Evolutionary conservation across 495 filamentous ascomycete genomes (phyloP), one percentile per base, ranked within the genome.

Genomic region (Lepraria neglecta): DNA sequence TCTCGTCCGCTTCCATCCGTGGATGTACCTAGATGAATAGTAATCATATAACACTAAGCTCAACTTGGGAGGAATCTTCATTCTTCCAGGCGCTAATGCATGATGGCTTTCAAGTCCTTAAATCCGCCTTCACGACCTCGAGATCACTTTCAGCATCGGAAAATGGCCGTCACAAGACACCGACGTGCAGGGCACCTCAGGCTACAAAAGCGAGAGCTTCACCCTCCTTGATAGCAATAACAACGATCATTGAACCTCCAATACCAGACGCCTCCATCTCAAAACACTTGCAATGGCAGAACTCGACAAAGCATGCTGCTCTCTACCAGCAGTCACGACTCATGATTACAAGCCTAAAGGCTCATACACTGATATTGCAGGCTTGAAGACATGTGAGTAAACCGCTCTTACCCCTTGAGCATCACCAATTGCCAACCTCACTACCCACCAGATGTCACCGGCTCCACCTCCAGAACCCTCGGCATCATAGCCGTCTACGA

Each of bases 331-430:
- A 14, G 35, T 60, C 0, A 60, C 33, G 40, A 52, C 75, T 10
- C 64, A 82, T 60, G 83, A 77, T 14, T 91, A 91, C 70, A 71
- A 68, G 10, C 69, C 77, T n/a, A 86, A 88, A 69, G 89, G 89
- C 61, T 71, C 74, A 40, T 91, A 85, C 64, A 77, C 80, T 42
- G 80, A 77, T 21, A 71, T 88, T 60, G 84, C 77, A 17, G 86
- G 83, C 24, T 69, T 88, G 43, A 87, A 87, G 60, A 89, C 87
- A 24, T 92, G 86, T 88, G 67, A 64, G 76, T 71, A 35, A 33
- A 42, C 35, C 43, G 33, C 6, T 48, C 55, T 27, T 27, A 60
- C 35, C 52, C n/a, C 27, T 3, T 21, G 42, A 17, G 31, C 28
- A 21, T 59, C 46, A 50, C 31, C 15, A 51, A 38, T n/a, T 15